These are phyloP conservation scores for Fusarium ramigenum DNA, from an alignment of 2,329 filamentous ascomycete species.

Conservation along the genomic window DNA sequence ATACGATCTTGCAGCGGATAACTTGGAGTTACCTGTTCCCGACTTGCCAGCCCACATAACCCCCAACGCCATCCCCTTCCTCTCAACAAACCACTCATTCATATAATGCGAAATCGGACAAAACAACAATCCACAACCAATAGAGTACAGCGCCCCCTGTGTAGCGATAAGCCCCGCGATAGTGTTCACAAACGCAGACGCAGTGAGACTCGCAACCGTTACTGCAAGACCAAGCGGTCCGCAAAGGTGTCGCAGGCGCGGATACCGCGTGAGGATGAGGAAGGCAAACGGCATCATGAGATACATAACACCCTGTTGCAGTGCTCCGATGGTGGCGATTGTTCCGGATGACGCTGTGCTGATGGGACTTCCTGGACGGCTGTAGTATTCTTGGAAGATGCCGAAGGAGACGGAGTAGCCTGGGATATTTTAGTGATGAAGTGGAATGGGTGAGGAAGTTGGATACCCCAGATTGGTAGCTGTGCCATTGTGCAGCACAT, in stretches of 20 bases:
- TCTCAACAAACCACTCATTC: constrained; percentile 67
- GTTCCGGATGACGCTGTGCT: constrained; percentile 49
- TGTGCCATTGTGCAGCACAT: constrained; percentile 46
- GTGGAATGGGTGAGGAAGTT: fast-evolving
- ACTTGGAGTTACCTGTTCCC: constrained; percentile 45
- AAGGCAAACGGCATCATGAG: constrained; percentile 60
- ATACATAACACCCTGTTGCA: constrained; percentile 59
- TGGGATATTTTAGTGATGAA: background rate
- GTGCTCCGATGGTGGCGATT: constrained; percentile 37
- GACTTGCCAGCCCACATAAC: constrained; percentile 64
- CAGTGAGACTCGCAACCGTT: constrained; percentile 58
- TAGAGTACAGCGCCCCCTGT: constrained; percentile 67
- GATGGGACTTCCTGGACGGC: constrained; percentile 60
- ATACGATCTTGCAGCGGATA: too few relatives aligned
- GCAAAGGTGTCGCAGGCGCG: constrained; percentile 50
- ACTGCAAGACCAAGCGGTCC: constrained; percentile 56
- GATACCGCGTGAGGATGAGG: constrained; percentile 54
- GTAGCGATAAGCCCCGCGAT: constrained; percentile 63
- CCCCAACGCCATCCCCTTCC: constrained; percentile 64
- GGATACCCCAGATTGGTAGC: constrained; percentile 44
- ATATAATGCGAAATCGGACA: constrained; percentile 65
- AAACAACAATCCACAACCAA: constrained; percentile 61
- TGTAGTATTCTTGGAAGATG: constrained; percentile 75
- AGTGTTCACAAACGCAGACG: constrained; percentile 60
- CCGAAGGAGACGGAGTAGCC: constrained; percentile 61